These are phyloP conservation scores for Peterozyma toletana DNA, from an alignment of 805 yeast species.

Conservation along the genomic window DNA sequence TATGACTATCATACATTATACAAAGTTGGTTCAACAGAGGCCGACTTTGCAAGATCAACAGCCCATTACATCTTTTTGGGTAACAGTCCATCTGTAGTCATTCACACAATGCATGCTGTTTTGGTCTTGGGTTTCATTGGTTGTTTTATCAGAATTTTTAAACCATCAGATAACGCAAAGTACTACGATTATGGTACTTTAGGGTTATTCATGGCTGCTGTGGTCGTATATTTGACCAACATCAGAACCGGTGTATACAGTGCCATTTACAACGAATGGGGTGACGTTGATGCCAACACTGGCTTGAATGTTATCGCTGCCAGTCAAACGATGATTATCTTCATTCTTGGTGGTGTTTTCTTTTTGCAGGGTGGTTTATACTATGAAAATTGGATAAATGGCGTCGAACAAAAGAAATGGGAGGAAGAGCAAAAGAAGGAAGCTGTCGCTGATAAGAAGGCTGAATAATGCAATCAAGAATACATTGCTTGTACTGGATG, in stretches of 20 bases:
- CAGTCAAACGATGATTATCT: conserved; percentile 66
- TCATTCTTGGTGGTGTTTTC: conserved; percentile 71
- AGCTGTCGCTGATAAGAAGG: too few species aligned
- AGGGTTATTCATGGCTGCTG: conserved; percentile 61
- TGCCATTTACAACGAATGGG: conserved; percentile 75
- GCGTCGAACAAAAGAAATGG: conserved; percentile 5
- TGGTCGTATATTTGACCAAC: conserved; percentile 81
- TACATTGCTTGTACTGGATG: too few species aligned
- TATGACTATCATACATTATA: conserved; percentile 69
- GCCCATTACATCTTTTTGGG: conserved; percentile 73
- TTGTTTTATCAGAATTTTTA: conserved; percentile 67
- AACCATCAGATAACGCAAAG: conserved; percentile 79
- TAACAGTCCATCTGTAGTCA: conserved; percentile 49
- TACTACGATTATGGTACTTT: conserved; percentile 87
- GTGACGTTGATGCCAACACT: conserved; percentile 80
- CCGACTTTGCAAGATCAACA: conserved; percentile 54
- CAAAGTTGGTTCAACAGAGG: conserved; percentile 31
- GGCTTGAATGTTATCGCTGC: conserved; percentile 93
- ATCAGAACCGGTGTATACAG: conserved; percentile 73
- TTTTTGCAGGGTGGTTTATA: conserved; percentile 83
- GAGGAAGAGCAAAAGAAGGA: conserved; percentile 7
- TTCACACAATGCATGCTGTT: conserved; percentile 57
- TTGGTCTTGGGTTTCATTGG: conserved; percentile 65
- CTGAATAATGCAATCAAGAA: too few species aligned
- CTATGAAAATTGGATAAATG: conserved; percentile 44